Evolutionary conservation across 345 rosid genomes (phyloP), one percentile per base, ranked within the genome.

Genomic region (Durio zibethinus): DNA sequence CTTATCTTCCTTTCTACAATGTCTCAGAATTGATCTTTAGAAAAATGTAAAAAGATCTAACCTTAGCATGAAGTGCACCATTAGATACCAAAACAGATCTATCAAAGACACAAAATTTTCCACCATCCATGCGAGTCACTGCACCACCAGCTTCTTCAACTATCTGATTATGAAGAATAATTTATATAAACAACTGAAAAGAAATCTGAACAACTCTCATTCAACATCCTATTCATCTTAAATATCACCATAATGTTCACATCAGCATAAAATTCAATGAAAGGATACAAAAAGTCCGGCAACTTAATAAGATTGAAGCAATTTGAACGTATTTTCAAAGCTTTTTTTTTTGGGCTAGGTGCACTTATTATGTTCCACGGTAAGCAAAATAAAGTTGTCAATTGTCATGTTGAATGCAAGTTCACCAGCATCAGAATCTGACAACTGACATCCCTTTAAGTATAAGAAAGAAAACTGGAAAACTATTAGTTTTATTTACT

Each of bases 101-200:
- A 84, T 95, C 98, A 53, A 93, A 95, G 29, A 89, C 97, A 60
- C 91, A 82, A 77, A 95, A 93, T 76, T 93, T 90, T 71, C 86
- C 91, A 48, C 99, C 97, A 23, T 95, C 99, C 99, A 95, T 95
- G 31, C 93, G 70, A 67, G 90, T 85, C 66, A 92, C 98, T 25
- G 91, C 76, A 57, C 99, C 99, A 69, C 98, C 94, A 82, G 98
- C 99, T 85, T 93, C 99, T 86, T 95, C 99, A 43, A 93, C 99
- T 57, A 95, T 92, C 99, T 95, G 88, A 74, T 77, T 48, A 7
- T 71, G 69, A 45, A 73, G 72, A 31, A 74, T 16, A 74, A 5
- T 23, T 12, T 38, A 57, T 23, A 57, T 74, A 25, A 73, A 56
- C 36, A 14, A 54, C 65, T 36, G 48, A 29, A 53, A 0, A 29